A percentile compares a stretch with the other conserved stretches of the same genome.
These are phyloP conservation scores for Purpureocillium lavendulum DNA, from an alignment of 2,329 filamentous ascomycete genomes.

Conservation along the genomic window DNA sequence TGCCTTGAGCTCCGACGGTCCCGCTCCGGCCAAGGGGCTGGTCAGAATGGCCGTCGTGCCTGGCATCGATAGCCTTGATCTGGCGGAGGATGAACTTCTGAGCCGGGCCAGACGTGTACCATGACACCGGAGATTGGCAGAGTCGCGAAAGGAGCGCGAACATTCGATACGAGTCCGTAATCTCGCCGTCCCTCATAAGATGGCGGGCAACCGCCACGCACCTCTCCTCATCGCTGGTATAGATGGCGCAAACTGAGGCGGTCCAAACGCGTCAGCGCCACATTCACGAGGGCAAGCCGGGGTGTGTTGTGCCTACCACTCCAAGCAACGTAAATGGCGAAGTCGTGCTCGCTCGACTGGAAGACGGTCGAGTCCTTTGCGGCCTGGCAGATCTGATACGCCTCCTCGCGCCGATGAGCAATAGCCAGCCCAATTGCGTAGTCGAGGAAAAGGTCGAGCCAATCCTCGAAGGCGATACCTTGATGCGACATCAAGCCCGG, in stretches of 20 bases:
- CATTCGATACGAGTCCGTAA: slow-evolving; percentile 76
- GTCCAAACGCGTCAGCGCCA: slow-evolving; percentile 3
- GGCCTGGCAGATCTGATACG: slow-evolving; percentile 73
- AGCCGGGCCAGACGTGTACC: slow-evolving; percentile 72
- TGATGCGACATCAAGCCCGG: slow-evolving; percentile 42
- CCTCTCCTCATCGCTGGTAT: slow-evolving; percentile 70
- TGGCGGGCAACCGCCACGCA: slow-evolving; percentile 67
- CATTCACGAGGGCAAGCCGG: not conserved
- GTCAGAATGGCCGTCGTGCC: slow-evolving; percentile 31
- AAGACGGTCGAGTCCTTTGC: slow-evolving; percentile 78
- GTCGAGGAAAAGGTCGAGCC: slow-evolving; percentile 85
- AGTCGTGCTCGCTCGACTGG: slow-evolving; percentile 59
- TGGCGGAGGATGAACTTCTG: slow-evolving; percentile 90
- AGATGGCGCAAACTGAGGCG: slow-evolving; percentile 80
- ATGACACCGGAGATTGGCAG: slow-evolving; percentile 62
- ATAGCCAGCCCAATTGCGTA: slow-evolving; percentile 73
- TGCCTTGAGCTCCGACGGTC: not conserved
- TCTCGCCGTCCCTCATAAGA: slow-evolving; percentile 76
- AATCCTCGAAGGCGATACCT: slow-evolving; percentile 71
- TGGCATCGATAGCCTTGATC: slow-evolving; percentile 79
- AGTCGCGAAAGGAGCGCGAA: slow-evolving; percentile 72
- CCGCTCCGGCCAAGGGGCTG: slow-evolving; percentile 15
- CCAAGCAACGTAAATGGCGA: slow-evolving; percentile 70
- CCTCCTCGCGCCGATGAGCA: slow-evolving; percentile 56
- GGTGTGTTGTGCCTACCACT: slow-evolving; percentile 43